Evolutionary conservation across 1,284 basidiomycete species (phyloP).

Genomic region (Naganishia cerealis): DNA sequence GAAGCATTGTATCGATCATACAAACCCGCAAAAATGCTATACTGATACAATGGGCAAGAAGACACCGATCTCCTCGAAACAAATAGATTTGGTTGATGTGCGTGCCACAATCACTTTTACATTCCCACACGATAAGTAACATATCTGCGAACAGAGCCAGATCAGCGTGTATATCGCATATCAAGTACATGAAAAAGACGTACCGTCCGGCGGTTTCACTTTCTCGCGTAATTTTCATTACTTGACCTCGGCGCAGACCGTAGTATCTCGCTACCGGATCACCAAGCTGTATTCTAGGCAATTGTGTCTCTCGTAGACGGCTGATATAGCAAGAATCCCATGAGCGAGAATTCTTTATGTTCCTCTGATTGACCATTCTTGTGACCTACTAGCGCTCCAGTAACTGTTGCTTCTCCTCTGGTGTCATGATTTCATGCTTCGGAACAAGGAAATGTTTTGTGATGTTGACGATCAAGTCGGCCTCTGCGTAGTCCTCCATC

Average conservation of each 20-base stretch:
- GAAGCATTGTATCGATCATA: slow-evolving; percentile 11
- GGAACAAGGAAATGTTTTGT: slow-evolving; percentile 94
- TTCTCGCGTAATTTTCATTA: slow-evolving; percentile 96
- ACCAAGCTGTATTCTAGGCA: slow-evolving; percentile 91
- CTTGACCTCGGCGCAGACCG: slow-evolving; percentile 89
- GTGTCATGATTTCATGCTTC: slow-evolving; percentile 80
- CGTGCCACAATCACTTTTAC: slow-evolving; percentile 35
- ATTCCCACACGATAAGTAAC: slow-evolving; percentile 55
- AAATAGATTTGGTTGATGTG: not conserved
- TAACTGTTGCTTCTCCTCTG: slow-evolving; percentile 82
- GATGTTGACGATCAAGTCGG: slow-evolving; percentile 95
- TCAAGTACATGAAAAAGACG: slow-evolving; percentile 33
- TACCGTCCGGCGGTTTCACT: slow-evolving; percentile 93
- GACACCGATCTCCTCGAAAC: slow-evolving; percentile 5
- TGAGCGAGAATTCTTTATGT: not conserved
- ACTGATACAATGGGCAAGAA: slow-evolving; percentile 11
- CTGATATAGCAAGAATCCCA: slow-evolving; percentile 56
- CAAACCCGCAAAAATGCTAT: slow-evolving; percentile 15
- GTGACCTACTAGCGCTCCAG: slow-evolving; percentile 85
- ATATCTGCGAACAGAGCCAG: slow-evolving; percentile 41
- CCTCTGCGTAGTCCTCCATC: slow-evolving; percentile 94
- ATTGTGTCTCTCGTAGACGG: slow-evolving; percentile 94
- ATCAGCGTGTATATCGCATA: not conserved
- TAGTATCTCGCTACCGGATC: slow-evolving; percentile 98
- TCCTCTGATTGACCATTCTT: not conserved